These are phyloP conservation scores for Hyaloscypha variabilis DNA, from an alignment of 495 filamentous ascomycete species.

Conservation along the genomic window DNA sequence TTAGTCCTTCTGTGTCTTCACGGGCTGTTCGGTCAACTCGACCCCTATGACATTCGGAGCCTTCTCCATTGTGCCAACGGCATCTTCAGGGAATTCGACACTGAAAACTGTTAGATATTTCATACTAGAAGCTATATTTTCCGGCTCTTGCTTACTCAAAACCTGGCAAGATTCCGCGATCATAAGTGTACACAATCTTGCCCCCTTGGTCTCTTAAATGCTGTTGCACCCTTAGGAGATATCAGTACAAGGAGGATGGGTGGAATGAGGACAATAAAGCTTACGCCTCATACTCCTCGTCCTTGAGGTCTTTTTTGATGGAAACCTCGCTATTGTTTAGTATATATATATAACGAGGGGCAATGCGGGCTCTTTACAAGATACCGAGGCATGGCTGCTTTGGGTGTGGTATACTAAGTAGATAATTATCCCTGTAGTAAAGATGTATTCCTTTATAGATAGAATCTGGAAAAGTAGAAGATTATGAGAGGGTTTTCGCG, in stretches of 20 bases:
- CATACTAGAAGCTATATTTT: not conserved
- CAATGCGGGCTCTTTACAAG: not conserved
- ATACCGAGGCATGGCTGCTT: constrained; percentile 2
- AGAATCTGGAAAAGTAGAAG: too few relatives aligned
- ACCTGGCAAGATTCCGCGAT: constrained; percentile 63
- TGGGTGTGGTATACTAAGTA: not conserved
- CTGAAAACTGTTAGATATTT: constrained; percentile 43
- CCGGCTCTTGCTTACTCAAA: constrained; percentile 64
- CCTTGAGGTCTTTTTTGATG: constrained; percentile 3
- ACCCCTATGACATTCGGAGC: constrained; percentile 71
- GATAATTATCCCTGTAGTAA: too few relatives aligned
- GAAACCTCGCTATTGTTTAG: constrained; percentile 1
- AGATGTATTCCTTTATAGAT: too few relatives aligned
- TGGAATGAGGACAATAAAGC: too few relatives aligned
- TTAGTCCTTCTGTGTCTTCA: constrained; percentile 59
- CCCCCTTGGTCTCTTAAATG: constrained; percentile 71
- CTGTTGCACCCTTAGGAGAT: not conserved
- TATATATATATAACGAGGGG: not conserved
- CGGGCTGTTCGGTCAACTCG: constrained; percentile 71
- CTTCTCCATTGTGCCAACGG: constrained; percentile 59
- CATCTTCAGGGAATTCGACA: constrained; percentile 71
- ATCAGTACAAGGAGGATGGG: not conserved
- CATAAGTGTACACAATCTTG: constrained; percentile 77
- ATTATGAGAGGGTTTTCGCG: not conserved
- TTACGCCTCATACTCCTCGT: not conserved